Percentiles rank a stretch among this genome's conserved stretches.
Conservation (phyloP, 2,329 filamentous ascomycete genomes). For the Alternaria viburni region DNA sequence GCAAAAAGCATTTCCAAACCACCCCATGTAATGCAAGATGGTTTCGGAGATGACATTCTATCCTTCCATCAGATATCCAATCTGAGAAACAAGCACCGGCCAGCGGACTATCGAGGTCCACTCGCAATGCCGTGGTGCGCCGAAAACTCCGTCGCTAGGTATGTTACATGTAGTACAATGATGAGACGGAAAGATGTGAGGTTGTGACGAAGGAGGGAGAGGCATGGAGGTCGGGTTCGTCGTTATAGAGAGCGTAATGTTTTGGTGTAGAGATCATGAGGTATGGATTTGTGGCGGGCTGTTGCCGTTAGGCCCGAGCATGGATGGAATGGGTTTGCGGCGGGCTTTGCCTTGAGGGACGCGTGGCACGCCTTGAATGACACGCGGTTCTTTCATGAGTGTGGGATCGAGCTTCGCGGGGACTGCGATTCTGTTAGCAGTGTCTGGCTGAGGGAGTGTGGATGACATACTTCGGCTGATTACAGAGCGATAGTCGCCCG, state of each 20-base stretch:
- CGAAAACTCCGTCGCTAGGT: slow-evolving; percentile 43
- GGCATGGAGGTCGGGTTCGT: slow-evolving; percentile 25
- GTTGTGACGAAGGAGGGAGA: slow-evolving; percentile 13
- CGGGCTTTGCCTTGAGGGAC: slow-evolving; percentile 58
- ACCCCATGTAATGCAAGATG: slow-evolving; percentile 31
- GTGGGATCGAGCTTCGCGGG: slow-evolving; percentile 84
- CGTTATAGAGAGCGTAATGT: slow-evolving; percentile 20
- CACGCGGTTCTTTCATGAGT: slow-evolving; percentile 89
- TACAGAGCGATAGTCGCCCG: slow-evolving; percentile 61
- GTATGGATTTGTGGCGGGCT: slow-evolving; percentile 31
- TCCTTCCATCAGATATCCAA: slow-evolving; percentile 30
- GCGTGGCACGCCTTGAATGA: slow-evolving; percentile 84
- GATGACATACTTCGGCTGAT: slow-evolving; percentile 55
- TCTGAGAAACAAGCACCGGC: slow-evolving; percentile 13
- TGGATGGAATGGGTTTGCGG: slow-evolving; percentile 57
- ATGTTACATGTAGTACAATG: slow-evolving; percentile 34
- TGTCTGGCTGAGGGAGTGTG: not conserved
- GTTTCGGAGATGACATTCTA: slow-evolving; percentile 28
- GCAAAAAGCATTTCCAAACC: not conserved
- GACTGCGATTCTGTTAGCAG: slow-evolving; percentile 62
- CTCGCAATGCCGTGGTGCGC: slow-evolving; percentile 17
- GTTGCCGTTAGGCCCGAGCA: slow-evolving; percentile 44
- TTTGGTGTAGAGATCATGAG: slow-evolving; percentile 26
- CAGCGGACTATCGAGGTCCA: slow-evolving; percentile 8
- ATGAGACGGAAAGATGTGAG: slow-evolving; percentile 10